Conservation (phyloP, 2,329 filamentous ascomycete species). For the Colletotrichum musae region DNA sequence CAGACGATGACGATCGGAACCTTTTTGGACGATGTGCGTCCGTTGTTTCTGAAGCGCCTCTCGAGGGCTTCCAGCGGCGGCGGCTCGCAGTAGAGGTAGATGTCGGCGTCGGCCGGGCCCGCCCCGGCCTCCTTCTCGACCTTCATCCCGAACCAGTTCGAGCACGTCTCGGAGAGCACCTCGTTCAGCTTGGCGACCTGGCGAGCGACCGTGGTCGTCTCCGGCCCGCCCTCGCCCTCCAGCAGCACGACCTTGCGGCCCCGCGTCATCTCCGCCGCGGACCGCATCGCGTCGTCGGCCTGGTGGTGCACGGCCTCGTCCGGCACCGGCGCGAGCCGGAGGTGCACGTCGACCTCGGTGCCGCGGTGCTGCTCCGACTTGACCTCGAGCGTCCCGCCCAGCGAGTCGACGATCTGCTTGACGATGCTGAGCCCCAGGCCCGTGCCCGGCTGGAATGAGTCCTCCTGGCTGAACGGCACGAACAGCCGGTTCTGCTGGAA, state of each 20-base stretch:
- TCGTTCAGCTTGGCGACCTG: conserved; percentile 47
- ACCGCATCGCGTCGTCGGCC: conserved; percentile 30
- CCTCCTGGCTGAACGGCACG: conserved; percentile 75
- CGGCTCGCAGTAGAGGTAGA: conserved; percentile 48
- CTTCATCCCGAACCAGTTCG: conserved; percentile 53
- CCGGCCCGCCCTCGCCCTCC: conserved; percentile 22
- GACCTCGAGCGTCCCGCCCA: conserved; percentile 72
- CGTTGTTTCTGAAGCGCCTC: conserved; percentile 41
- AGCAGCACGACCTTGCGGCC: conserved; percentile 43
- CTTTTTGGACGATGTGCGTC: conserved; percentile 17
- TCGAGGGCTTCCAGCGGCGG: conserved; percentile 44
- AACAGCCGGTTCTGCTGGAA: conserved; percentile 73
- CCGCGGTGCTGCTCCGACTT: conserved; percentile 67
- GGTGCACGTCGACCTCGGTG: conserved; percentile 66
- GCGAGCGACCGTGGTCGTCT: conserved; percentile 6
- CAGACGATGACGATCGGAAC: conserved; percentile 49
- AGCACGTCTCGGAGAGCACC: conserved; percentile 49
- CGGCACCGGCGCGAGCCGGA: conserved; percentile 53
- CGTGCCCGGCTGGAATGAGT: conserved; percentile 71
- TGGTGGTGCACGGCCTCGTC: conserved; percentile 42
- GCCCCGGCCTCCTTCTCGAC: conserved; percentile 42
- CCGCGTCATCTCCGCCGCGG: conserved; percentile 36
- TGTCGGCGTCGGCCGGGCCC: conserved; percentile 39
- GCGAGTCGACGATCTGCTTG: conserved; percentile 69
- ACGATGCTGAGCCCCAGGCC: conserved; percentile 77